phyloP scores from a whole-genome alignment of 2,329 filamentous ascomycete species.

The Colletotrichum aenigma region DNA sequence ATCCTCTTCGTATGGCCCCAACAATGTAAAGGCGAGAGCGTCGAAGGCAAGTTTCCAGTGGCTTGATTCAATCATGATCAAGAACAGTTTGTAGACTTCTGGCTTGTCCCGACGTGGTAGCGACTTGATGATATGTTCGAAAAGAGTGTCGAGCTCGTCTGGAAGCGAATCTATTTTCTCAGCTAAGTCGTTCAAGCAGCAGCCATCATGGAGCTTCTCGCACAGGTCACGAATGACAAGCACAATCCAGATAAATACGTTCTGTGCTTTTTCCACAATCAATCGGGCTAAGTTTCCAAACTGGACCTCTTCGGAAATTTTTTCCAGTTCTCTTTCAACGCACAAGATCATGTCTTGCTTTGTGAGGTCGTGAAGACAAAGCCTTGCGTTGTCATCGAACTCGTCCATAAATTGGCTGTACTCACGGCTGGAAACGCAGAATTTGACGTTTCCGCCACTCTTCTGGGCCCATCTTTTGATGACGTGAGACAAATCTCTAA shows the following conservation, averaged over 20 bases:
- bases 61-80: neutral
- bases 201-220: too few relatives aligned
- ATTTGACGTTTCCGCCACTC: neutral
- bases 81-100: neutral
- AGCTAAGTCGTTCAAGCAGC: too few relatives aligned
- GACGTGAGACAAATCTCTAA: rapidly evolving
- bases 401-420: rapidly evolving
- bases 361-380: rapidly evolving
- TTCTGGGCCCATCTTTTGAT: rapidly evolving
- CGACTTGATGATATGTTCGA: rapidly evolving
- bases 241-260: neutral
- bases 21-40: too few relatives aligned
- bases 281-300: too few relatives aligned
- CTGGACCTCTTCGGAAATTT: too few relatives aligned
- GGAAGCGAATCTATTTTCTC: neutral
- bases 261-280: neutral
- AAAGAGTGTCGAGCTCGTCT: neutral
- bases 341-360: neutral
- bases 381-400: rapidly evolving
- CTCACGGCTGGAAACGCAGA: neutral
- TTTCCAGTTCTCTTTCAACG: rapidly evolving
- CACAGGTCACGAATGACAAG: too few relatives aligned
- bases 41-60: neutral
- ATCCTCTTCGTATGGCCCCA: neutral
- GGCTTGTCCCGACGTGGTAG: rapidly evolving